Conservation (phyloP, 257 asterid genomes). For the Przewalskia tangutica region DNA sequence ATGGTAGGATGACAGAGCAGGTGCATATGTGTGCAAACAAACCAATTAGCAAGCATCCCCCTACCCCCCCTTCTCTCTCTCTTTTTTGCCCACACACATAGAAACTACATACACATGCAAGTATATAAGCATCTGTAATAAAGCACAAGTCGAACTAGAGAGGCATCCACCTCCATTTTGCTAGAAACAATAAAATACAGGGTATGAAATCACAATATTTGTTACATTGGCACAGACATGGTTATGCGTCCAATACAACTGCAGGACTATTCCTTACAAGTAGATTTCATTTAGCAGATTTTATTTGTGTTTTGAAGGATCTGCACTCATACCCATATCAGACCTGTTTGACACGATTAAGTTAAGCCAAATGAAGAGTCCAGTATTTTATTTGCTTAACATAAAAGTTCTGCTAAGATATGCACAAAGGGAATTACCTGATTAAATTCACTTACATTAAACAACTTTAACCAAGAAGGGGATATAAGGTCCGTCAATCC, state of each 20-base stretch:
- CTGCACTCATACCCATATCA: background rate
- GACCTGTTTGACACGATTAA: background rate
- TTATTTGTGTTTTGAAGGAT: background rate
- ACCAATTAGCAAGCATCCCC: no score
- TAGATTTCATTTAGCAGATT: background rate
- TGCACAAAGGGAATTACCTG: slow-evolving; percentile 46
- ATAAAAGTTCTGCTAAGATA: background rate
- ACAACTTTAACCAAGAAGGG: slow-evolving; percentile 92
- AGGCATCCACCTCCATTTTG: background rate
- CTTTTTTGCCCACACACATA: background rate
- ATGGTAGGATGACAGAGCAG: background rate
- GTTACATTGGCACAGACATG: background rate
- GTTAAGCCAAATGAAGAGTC: background rate
- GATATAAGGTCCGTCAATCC: slow-evolving; percentile 89
- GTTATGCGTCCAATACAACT: background rate
- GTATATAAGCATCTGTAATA: background rate
- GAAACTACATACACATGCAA: background rate
- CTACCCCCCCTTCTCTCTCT: no score
- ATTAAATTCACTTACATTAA: slow-evolving; percentile 89
- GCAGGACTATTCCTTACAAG: background rate
- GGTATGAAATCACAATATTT: background rate
- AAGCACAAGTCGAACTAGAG: background rate
- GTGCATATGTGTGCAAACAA: background rate
- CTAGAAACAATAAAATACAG: background rate
- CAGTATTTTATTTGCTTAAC: background rate